Base-by-base conservation (phyloP, 2,329 filamentous ascomycete genomes). In the Cladosporium cucumerinum region DNA sequence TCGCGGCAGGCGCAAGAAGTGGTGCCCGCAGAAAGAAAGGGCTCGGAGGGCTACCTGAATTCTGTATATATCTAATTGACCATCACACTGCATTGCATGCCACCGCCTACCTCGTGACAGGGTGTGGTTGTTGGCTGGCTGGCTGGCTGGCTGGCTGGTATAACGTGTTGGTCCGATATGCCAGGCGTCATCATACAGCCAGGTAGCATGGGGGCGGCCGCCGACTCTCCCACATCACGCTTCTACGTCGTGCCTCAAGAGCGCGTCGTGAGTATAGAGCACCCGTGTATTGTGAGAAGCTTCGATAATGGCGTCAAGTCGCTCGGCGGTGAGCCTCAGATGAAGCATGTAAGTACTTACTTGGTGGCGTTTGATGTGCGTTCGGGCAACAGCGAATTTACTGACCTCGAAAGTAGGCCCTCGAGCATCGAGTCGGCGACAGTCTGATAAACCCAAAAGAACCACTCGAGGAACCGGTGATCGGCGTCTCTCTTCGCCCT, bases 401-500 rank as follows among this genome's bases (percentile, higher is more conserved):
- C 51, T 54, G 51, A 54, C 26, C 32, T 30, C 28, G 30, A 28
- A 4, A 11, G 8, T 59, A 75, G 73, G 70, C 72, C 14, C 72
- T 76, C 57, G 72, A 75, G 58, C 72, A 75, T 65, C 68, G 68
- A 26, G 69, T 74, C 14, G 73, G 72, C 62, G 73, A 73, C 60
- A 70, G 69, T 68, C 32, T 57, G 26, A 54, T 64, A 28, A 74
- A 73, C 48, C 66, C 71, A 36, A 36, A 65, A 23, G 74, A 78
- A 5, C 71, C 75, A 12, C 79, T 81, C 65, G 72, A 79, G 43
- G 81, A 84, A 64, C 80, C 81, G 48, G 79, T 82, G 60, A 79
- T 86, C 26, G 89, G 89, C 1, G 79, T 96, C n/a, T 91, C 90
- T 71, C 82, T 98, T 62, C 87, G 91, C 25, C 91, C 90, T 26